Conservation (phyloP, 352 stramenopile species). For the Pythium dissotocum region DNA sequence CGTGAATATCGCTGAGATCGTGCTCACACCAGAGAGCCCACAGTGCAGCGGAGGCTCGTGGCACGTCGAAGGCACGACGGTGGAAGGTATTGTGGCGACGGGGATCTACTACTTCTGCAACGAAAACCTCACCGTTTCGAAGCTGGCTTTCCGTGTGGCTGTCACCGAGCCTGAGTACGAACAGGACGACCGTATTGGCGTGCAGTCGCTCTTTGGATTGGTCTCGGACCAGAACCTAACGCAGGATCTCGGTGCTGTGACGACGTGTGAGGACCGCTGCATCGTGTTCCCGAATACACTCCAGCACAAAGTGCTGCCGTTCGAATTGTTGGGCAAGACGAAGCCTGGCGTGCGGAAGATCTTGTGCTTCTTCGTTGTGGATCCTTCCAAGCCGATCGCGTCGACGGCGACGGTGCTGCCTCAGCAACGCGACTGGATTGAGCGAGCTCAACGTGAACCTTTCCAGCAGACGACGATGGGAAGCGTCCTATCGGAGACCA, state of each 20-base stretch:
- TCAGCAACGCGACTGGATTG: slow-evolving; percentile 35
- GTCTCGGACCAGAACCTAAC: neutral
- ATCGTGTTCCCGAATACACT: slow-evolving; percentile 41
- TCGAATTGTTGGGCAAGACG: slow-evolving; percentile 26
- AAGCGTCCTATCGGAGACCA: no score
- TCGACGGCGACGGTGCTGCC: slow-evolving; percentile 26
- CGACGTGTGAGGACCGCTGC: slow-evolving; percentile 20
- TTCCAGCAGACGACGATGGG: neutral
- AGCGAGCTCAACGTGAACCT: neutral
- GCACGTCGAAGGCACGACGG: slow-evolving; percentile 31
- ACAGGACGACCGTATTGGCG: slow-evolving; percentile 1
- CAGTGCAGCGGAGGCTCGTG: slow-evolving; percentile 26
- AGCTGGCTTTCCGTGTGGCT: slow-evolving; percentile 22
- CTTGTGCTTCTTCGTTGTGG: slow-evolving; percentile 36
- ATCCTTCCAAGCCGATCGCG: slow-evolving; percentile 20
- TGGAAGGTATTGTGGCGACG: slow-evolving; percentile 32
- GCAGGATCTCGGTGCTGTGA: slow-evolving; percentile 26
- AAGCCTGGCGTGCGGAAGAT: slow-evolving; percentile 31
- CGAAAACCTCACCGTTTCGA: slow-evolving; percentile 33
- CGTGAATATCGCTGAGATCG: slow-evolving; percentile 31
- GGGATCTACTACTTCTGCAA: slow-evolving; percentile 31
- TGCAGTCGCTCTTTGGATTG: slow-evolving; percentile 18
- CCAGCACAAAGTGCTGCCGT: slow-evolving; percentile 34
- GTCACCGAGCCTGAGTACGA: neutral
- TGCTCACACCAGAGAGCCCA: slow-evolving; percentile 31